phyloP scores from a whole-genome alignment of 441 rosid species.

The Mallotus japonicus region DNA sequence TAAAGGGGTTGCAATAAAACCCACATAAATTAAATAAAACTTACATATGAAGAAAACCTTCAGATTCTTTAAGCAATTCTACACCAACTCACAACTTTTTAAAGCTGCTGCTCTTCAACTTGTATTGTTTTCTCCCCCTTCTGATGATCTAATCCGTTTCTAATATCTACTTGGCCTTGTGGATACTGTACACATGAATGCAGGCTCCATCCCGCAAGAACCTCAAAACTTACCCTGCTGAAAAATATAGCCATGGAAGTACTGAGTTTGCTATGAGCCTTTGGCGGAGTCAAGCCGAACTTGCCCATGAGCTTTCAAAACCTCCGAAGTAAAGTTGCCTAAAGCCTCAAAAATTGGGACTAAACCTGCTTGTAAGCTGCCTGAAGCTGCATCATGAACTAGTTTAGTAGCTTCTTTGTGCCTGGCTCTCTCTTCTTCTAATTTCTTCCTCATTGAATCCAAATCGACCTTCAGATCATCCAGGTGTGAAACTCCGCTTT shows the following conservation, averaged over 20 bases:
- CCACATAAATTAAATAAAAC: neutral
- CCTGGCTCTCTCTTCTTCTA: slow-evolving; percentile 61
- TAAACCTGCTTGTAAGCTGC: slow-evolving; percentile 74
- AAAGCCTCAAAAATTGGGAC: slow-evolving; percentile 84
- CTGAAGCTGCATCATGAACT: slow-evolving; percentile 78
- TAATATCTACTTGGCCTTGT: neutral
- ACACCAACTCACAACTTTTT: neutral
- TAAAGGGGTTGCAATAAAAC: slow-evolving; percentile 15
- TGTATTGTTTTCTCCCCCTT: neutral
- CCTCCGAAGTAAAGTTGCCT: slow-evolving; percentile 76
- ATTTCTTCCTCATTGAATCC: slow-evolving; percentile 76
- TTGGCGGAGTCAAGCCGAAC: slow-evolving; percentile 52
- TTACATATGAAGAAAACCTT: neutral
- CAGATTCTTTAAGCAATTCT: slow-evolving; percentile 3
- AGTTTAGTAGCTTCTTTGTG: slow-evolving; percentile 67
- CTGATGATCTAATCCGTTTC: neutral
- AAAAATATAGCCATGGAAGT: neutral
- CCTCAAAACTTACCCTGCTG: neutral
- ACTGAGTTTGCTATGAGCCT: neutral
- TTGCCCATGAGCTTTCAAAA: slow-evolving; percentile 70
- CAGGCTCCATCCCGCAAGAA: slow-evolving; percentile 7
- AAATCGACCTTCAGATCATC: slow-evolving; percentile 91
- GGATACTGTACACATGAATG: slow-evolving; percentile 24
- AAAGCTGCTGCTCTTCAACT: neutral
- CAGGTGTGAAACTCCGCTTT: slow-evolving; percentile 63